Conservation (phyloP, 2,329 filamentous ascomycete species). For the Trichoderma sp. region DNA sequence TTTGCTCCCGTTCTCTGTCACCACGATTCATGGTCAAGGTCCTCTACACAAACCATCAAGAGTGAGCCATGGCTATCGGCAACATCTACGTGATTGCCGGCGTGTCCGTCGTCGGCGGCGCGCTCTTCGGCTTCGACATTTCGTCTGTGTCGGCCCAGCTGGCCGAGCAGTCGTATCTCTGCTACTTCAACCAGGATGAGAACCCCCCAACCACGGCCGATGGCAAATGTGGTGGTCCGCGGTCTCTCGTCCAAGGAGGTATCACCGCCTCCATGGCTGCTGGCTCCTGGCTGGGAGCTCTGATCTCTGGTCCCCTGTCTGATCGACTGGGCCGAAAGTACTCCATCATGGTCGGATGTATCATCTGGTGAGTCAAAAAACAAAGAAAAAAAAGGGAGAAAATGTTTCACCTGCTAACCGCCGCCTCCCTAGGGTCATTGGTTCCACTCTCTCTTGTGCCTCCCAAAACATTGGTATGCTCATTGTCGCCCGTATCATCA, state of each 20-base stretch:
- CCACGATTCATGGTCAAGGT: slow-evolving; percentile 1
- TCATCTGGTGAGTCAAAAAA: slow-evolving; percentile 46
- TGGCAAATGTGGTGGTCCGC: slow-evolving; percentile 34
- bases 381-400: neutral
- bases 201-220: slow-evolving; percentile 33
- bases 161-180: slow-evolving; percentile 37
- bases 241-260: slow-evolving; percentile 48
- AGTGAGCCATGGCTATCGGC: slow-evolving; percentile 30
- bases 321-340: slow-evolving; percentile 50
- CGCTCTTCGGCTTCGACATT: slow-evolving; percentile 55
- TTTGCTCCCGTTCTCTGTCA: neutral
- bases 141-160: slow-evolving; percentile 52
- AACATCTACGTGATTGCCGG: slow-evolving; percentile 38
- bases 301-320: slow-evolving; percentile 48
- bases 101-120: slow-evolving; percentile 40
- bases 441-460: slow-evolving; percentile 46
- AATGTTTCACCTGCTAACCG: neutral
- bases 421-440: slow-evolving; percentile 41
- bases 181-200: slow-evolving; percentile 40
- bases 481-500: slow-evolving; percentile 58
- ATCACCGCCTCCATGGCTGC: slow-evolving; percentile 53
- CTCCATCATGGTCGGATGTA: slow-evolving; percentile 49
- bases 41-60: neutral
- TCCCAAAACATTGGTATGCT: slow-evolving; percentile 50
- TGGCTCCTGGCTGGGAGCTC: slow-evolving; percentile 50